phyloP scores from a whole-genome alignment of 257 asterid genomes.

The Mitragyna speciosa region DNA sequence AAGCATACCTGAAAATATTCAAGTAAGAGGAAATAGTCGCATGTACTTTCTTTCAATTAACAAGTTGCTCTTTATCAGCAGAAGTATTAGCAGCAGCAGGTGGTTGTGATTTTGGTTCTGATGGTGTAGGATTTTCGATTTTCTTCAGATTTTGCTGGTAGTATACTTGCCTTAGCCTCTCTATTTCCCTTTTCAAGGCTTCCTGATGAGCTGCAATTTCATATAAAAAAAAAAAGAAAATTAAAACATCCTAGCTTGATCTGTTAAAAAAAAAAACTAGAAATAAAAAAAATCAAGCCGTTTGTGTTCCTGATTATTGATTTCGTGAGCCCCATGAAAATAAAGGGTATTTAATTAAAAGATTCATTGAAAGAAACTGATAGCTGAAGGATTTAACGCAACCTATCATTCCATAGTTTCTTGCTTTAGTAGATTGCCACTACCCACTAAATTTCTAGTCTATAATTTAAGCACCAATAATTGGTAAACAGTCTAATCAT shows the following conservation, averaged over 20 bases:
- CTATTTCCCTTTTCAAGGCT: constrained; percentile 90
- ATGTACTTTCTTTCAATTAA: constrained; percentile 32
- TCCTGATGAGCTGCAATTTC: constrained; percentile 82
- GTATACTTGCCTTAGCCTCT: constrained; percentile 76
- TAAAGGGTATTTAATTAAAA: neutral
- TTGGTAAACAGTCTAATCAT: neutral
- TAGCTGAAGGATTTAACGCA: neutral
- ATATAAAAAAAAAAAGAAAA: neutral
- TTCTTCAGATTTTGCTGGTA: constrained; percentile 73
- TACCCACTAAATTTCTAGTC: no score
- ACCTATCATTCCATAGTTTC: neutral
- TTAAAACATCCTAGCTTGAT: neutral
- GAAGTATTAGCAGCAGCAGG: constrained; percentile 34
- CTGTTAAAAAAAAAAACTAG: neutral
- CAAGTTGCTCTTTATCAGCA: constrained; percentile 61
- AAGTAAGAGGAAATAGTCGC: neutral
- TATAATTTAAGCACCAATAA: neutral
- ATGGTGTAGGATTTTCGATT: constrained; percentile 44
- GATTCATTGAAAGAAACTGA: neutral
- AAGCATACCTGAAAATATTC: neutral
- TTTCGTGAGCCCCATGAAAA: neutral
- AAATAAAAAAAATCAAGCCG: neutral
- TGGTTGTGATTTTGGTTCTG: constrained; percentile 43
- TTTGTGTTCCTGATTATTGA: neutral
- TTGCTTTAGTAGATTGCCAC: neutral